Evolutionary conservation across 2,329 filamentous ascomycete species (phyloP).

Genomic region (Thelonectria olida): DNA sequence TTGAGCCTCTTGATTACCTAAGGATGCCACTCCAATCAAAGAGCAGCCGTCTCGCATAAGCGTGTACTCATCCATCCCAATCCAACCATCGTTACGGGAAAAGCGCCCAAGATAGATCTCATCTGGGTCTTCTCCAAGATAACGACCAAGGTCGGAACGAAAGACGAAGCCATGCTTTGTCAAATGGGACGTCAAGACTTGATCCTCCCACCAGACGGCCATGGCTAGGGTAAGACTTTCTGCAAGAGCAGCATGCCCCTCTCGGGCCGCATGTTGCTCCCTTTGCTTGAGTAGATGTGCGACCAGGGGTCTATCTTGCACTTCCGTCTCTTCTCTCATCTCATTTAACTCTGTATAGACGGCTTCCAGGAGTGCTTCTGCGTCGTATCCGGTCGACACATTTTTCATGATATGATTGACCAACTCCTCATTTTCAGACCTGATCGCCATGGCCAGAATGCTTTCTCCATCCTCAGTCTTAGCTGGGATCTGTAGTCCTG

Average conservation of each 20-base stretch:
- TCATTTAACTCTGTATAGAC: too few relatives aligned
- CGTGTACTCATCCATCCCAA: too few relatives aligned
- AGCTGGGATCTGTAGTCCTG: neutral
- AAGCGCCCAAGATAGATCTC: too few relatives aligned
- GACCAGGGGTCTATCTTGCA: neutral
- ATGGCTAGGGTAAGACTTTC: neutral
- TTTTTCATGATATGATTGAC: neutral
- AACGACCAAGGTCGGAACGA: neutral
- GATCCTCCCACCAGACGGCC: neutral
- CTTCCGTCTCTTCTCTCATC: too few relatives aligned
- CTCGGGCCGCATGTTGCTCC: neutral
- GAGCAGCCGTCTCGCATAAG: too few relatives aligned
- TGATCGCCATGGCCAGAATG: neutral
- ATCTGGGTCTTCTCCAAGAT: too few relatives aligned
- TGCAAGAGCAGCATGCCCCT: neutral
- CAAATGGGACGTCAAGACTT: neutral
- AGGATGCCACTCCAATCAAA: too few relatives aligned
- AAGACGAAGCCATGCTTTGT: neutral
- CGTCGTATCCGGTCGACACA: neutral
- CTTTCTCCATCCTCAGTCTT: neutral
- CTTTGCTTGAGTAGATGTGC: neutral
- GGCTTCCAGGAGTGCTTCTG: neutral
- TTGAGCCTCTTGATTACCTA: too few relatives aligned
- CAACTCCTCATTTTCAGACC: neutral
- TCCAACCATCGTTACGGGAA: too few relatives aligned